A percentile compares a stretch with the other conserved stretches of the same genome.
Evolutionary conservation across 2,329 filamentous ascomycete genomes (phyloP).

Genomic region (Tolypocladium tundrense): DNA sequence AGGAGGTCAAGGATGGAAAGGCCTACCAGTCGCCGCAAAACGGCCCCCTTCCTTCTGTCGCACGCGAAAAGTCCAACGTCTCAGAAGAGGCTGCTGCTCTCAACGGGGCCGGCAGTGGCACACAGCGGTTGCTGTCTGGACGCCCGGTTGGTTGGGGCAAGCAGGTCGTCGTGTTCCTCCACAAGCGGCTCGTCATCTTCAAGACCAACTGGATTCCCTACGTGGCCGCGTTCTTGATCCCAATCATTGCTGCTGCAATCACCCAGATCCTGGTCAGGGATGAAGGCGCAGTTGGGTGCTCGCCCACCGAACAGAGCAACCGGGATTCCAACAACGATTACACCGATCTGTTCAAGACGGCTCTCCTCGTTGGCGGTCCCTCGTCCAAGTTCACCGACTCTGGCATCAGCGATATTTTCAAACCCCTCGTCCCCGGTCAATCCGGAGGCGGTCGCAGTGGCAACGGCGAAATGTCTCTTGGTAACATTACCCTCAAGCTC

Average conservation of each 20-base stretch:
- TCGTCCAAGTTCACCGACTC: slow-evolving; percentile 24
- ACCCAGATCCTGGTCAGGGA: slow-evolving; percentile 64
- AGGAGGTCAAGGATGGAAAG: slow-evolving; percentile 51
- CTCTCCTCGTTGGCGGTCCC: slow-evolving; percentile 17
- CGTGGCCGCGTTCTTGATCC: slow-evolving; percentile 62
- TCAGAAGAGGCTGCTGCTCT: not conserved
- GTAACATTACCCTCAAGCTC: slow-evolving; percentile 20
- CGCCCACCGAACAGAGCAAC: slow-evolving; percentile 34
- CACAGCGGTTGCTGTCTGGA: not conserved
- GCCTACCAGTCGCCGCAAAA: slow-evolving; percentile 7
- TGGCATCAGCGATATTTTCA: slow-evolving; percentile 22
- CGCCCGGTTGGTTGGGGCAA: slow-evolving; percentile 47
- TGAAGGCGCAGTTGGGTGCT: slow-evolving; percentile 42
- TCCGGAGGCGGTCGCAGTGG: slow-evolving; percentile 4
- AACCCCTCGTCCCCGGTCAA: slow-evolving; percentile 26
- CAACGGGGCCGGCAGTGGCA: not conserved
- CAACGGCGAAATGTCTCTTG: slow-evolving; percentile 4
- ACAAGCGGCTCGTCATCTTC: slow-evolving; percentile 68
- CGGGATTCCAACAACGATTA: slow-evolving; percentile 16
- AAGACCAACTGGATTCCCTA: slow-evolving; percentile 72
- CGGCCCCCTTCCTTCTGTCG: not conserved
- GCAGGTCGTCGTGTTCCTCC: slow-evolving; percentile 66
- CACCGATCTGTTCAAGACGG: slow-evolving; percentile 11
- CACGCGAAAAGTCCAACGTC: not conserved
- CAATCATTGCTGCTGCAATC: slow-evolving; percentile 68